phyloP scores from a whole-genome alignment of 1,139 yeast species.

The Taphrina communis region DNA sequence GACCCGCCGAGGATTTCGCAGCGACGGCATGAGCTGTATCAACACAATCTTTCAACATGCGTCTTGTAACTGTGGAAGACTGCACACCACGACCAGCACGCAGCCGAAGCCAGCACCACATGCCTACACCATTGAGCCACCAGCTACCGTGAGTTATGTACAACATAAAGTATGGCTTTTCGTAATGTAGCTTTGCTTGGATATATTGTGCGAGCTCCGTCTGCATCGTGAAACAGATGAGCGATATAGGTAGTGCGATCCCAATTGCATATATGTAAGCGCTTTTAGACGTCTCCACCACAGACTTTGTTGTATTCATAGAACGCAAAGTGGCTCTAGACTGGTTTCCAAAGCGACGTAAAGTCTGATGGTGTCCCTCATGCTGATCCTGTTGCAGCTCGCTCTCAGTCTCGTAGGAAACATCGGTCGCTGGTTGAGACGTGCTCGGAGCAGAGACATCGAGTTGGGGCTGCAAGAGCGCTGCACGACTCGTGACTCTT shows the following conservation, averaged over 20 bases:
- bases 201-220: constrained; percentile 81
- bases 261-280: constrained; percentile 47
- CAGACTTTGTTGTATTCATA: constrained; percentile 23
- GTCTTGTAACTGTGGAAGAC: constrained; percentile 51
- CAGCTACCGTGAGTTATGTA: constrained; percentile 80
- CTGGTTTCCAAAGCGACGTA: constrained; percentile 13
- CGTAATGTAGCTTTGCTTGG: constrained; percentile 62
- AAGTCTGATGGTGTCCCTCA: constrained; percentile 9
- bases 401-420: not conserved
- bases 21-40: constrained; percentile 47
- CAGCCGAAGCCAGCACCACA: constrained; percentile 37
- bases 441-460: not conserved
- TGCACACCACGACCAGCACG: constrained; percentile 73
- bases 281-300: constrained; percentile 9
- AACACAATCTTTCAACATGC: constrained; percentile 42
- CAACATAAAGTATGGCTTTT: constrained; percentile 73
- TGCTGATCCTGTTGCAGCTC: not conserved
- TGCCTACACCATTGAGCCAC: constrained; percentile 54
- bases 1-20: constrained; percentile 48
- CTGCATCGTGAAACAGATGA: constrained; percentile 72
- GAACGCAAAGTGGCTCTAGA: constrained; percentile 27
- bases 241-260: constrained; percentile 63
- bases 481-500: constrained; percentile 18
- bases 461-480: constrained; percentile 3
- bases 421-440: not conserved